Evolutionary conservation across 345 rosid genomes (phyloP).

Genomic region (Salix dunnii): DNA sequence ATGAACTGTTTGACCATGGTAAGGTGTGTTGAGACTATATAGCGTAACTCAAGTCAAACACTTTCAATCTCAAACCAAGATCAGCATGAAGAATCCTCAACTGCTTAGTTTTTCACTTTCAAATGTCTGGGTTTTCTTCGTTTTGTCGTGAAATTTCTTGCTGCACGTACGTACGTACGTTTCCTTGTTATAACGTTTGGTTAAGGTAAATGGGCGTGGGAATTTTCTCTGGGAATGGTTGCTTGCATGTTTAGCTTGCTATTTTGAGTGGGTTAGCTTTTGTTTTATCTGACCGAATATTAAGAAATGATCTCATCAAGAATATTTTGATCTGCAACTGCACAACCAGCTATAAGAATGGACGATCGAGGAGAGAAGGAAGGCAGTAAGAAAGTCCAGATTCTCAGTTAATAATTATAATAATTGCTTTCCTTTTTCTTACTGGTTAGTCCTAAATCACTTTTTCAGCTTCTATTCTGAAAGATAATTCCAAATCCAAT

Average conservation of each 20-base stretch:
- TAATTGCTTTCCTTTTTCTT: not conserved
- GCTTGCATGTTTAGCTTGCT: conserved; percentile 17
- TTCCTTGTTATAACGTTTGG: conserved; percentile 21
- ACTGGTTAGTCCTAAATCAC: not conserved
- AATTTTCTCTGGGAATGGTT: conserved; percentile 11
- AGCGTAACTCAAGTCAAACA: no score
- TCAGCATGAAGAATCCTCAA: no score
- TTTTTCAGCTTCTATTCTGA: not conserved
- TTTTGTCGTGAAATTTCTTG: conserved; percentile 1
- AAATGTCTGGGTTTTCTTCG: conserved; percentile 17
- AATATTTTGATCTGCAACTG: not conserved
- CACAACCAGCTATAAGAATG: not conserved
- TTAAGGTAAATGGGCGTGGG: conserved; percentile 15
- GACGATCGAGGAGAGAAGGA: no score
- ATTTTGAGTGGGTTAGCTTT: conserved; percentile 1
- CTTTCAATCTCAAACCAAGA: no score
- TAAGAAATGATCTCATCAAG: not conserved
- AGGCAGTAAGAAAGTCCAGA: not conserved
- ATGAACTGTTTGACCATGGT: no score
- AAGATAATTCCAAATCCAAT: not conserved
- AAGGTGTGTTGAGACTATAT: no score
- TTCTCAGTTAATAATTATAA: not conserved
- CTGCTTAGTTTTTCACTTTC: not conserved
- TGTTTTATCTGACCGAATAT: not conserved
- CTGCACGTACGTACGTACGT: not conserved